Evolutionary conservation across 306 rosid species (phyloP).

Genomic region (Carpinus fangiana): DNA sequence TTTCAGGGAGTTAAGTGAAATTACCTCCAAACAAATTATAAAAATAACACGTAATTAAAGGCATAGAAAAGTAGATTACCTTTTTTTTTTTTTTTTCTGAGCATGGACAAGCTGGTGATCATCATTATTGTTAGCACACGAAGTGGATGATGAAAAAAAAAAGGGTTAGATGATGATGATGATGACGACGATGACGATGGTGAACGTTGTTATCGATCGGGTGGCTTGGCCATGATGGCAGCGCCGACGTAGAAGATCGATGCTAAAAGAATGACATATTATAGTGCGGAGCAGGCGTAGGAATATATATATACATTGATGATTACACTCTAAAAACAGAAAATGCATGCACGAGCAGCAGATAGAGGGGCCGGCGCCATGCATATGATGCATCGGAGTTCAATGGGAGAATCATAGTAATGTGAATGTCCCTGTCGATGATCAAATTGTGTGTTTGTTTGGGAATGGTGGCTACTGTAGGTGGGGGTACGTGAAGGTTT

Average conservation of each 20-base stretch:
- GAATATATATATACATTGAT: not conserved
- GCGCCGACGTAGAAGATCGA: not conserved
- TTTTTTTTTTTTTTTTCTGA: no score
- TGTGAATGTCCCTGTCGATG: no score
- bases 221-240: not conserved
- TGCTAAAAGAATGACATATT: not conserved
- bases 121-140: no score
- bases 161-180: no score
- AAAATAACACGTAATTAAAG: no score
- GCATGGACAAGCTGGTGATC: no score
- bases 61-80: no score
- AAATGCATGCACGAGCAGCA: not conserved
- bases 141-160: no score
- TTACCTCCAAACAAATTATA: no score
- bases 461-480: not conserved
- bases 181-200: no score
- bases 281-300: not conserved
- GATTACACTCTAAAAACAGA: not conserved
- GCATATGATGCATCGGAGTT: not conserved
- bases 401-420: slow-evolving; percentile 1
- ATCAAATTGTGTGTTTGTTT: not conserved
- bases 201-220: not conserved
- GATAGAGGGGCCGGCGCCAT: not conserved
- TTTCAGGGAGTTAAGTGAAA: no score
- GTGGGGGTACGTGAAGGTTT: not conserved